These are phyloP conservation scores for Xerophyta viscosa DNA, from an alignment of 106 monocot genomes.

Conservation along the genomic window DNA sequence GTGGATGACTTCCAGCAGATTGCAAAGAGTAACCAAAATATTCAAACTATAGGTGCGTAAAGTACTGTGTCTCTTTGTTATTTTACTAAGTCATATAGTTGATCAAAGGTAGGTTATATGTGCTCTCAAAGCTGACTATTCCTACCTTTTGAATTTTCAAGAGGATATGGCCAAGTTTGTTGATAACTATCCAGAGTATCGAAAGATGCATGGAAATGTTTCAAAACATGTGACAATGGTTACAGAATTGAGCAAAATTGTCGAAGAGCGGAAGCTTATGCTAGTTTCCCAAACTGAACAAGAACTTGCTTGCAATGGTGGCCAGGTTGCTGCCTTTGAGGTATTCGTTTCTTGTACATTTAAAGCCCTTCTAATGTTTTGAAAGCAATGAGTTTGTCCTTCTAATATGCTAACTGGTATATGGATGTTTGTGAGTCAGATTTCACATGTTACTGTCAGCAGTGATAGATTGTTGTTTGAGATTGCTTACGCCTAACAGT, in stretches of 20 bases:
- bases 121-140: not conserved
- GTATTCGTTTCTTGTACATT: conserved; percentile 18
- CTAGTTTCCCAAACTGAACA: conserved; percentile 95
- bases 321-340: conserved; percentile 97
- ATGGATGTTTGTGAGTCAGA: too few species aligned
- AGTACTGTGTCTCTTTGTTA: not conserved
- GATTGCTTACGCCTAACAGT: too few species aligned
- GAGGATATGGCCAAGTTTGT: conserved; percentile 99
- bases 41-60: conserved; percentile 80
- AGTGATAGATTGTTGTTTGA: too few species aligned
- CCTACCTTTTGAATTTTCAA: conserved; percentile 12
- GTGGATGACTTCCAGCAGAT: conserved; percentile 99
- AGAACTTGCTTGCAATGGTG: conserved; percentile 96
- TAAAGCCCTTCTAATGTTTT: too few species aligned
- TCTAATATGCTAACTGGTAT: too few species aligned
- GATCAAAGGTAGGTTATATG: not conserved
- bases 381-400: too few species aligned
- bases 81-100: not conserved
- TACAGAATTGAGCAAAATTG: conserved; percentile 94
- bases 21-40: conserved; percentile 93
- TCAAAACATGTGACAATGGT: conserved; percentile 97
- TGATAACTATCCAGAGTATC: conserved; percentile 90
- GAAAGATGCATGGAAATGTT: conserved; percentile 99
- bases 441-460: too few species aligned
- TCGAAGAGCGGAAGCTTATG: conserved; percentile 91